Evolutionary conservation across 1,284 basidiomycete species (phyloP).

Genomic region (Melampsora larici-populina): DNA sequence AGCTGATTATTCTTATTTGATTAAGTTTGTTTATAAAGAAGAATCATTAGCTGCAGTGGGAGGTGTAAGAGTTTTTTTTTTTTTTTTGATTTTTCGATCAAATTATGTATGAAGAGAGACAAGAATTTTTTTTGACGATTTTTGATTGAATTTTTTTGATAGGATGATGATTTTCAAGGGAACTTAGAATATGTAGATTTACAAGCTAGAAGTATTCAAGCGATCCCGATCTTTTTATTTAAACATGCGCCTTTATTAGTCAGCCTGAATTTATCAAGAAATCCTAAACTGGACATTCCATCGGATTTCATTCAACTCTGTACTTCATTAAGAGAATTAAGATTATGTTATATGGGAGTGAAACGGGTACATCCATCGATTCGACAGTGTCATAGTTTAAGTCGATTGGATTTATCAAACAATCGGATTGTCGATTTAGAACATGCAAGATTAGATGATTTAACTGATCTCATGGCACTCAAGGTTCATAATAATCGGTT

Average conservation of each 20-base stretch:
- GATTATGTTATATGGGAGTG: conserved; percentile 87
- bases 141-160: conserved; percentile 37
- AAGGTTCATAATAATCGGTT: conserved; percentile 90
- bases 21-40: conserved; percentile 69
- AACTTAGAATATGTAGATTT: conserved; percentile 81
- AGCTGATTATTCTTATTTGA: conserved; percentile 78
- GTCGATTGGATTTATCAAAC: conserved; percentile 83
- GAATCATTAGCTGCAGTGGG: conserved; percentile 44
- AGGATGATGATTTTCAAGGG: conserved; percentile 71
- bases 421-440: conserved; percentile 89
- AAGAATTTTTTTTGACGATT: neutral
- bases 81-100: conserved; percentile 53
- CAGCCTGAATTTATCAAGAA: conserved; percentile 83
- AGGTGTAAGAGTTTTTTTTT: conserved; percentile 24
- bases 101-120: neutral
- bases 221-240: conserved; percentile 86
- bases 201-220: conserved; percentile 74
- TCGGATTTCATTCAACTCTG: conserved; percentile 94
- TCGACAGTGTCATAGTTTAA: conserved; percentile 69
- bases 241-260: conserved; percentile 80
- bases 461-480: conserved; percentile 69
- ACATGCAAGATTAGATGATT: conserved; percentile 75
- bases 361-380: conserved; percentile 87
- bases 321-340: conserved; percentile 75
- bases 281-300: conserved; percentile 94